Evolutionary conservation across 441 rosid species (phyloP), one percentile per base, ranked within the genome.

Genomic region (Adansonia rubrostipa): DNA sequence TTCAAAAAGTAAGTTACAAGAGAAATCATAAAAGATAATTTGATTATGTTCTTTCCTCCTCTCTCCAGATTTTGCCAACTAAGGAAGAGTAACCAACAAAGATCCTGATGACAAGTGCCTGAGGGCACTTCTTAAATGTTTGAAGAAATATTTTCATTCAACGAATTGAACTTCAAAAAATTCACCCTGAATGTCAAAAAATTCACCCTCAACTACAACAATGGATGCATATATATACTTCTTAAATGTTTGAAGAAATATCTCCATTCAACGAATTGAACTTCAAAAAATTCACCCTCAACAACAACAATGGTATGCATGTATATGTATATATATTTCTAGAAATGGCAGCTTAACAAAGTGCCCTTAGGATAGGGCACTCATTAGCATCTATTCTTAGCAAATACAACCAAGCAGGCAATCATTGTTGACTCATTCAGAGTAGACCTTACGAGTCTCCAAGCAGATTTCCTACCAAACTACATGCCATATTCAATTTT

Each of bases 381-480:
- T 36, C 42, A 36, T 36, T 36, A 36, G 42, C 3, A 67, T 44
- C 48, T 44, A 67, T 45, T 45, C 51, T 36, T 44, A 67, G 24
- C n/a, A 67, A 67, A 48, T 22, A 69, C 2, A 57, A 48, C 24
- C 47, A 69, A 20, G 58, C 40, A 8, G 42, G 48, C 42, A 69
- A 13, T 48, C 53, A 22, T 48, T 47, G 19, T 6, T 36, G 36
- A 69, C 19, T 13, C 14, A 22, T 11, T 47, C 40, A 69, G 57
- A 69, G 22, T 48, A 2, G 40, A 69, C 22, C 19, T 22, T 40
- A 48, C 7, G 36, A 36, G 50, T 47, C 42, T 13, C 58, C 4
- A 17, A 69, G 58, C 19, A 47, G 28, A 50, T 69, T 69, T 22
- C 73, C 57, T 69, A 69, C 73, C 56, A 69, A 22, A 48, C 57